A percentile compares a stretch with the other conserved stretches of the same genome.
Evolutionary conservation across 345 rosid genomes (phyloP).

Genomic region (Pseudoturritis turrita): DNA sequence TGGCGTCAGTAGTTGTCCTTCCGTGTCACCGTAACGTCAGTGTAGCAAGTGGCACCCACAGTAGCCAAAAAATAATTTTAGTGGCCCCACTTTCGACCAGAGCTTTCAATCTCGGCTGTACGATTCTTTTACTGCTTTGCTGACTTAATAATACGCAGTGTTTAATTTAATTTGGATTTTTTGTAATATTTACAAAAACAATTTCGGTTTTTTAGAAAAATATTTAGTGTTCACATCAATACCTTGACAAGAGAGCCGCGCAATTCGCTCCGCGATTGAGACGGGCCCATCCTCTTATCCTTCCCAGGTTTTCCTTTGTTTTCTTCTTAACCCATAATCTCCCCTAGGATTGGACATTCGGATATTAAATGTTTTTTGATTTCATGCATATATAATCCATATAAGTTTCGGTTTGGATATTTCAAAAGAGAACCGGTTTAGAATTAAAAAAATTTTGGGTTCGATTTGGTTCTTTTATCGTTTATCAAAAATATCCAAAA

Average conservation of each 20-base stretch:
- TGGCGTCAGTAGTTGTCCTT: conserved; percentile 16
- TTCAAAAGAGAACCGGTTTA: no score
- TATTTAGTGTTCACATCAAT: conserved; percentile 21
- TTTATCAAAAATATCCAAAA: no score
- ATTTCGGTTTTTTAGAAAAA: not conserved
- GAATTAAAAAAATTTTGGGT: no score
- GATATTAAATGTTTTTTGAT: no score
- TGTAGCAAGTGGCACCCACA: conserved; percentile 16
- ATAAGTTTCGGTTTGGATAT: no score
- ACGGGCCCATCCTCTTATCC: conserved; percentile 25
- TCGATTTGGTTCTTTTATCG: no score
- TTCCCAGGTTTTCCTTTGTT: conserved; percentile 30
- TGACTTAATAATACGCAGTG: not conserved
- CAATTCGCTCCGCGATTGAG: conserved; percentile 35
- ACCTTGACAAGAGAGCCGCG: conserved; percentile 30
- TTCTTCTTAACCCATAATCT: not conserved
- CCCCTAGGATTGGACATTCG: no score
- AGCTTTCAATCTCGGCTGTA: conserved; percentile 30
- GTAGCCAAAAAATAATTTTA: not conserved
- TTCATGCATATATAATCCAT: no score
- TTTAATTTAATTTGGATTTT: not conserved
- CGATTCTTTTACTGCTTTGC: conserved; percentile 24
- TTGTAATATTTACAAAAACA: not conserved
- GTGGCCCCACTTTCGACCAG: conserved; percentile 12
- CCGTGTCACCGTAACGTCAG: conserved; percentile 25